A percentile compares a stretch with the other conserved stretches of the same genome.
Evolutionary conservation across 1,284 basidiomycete genomes (phyloP).

Genomic region (Leccinum huronense): DNA sequence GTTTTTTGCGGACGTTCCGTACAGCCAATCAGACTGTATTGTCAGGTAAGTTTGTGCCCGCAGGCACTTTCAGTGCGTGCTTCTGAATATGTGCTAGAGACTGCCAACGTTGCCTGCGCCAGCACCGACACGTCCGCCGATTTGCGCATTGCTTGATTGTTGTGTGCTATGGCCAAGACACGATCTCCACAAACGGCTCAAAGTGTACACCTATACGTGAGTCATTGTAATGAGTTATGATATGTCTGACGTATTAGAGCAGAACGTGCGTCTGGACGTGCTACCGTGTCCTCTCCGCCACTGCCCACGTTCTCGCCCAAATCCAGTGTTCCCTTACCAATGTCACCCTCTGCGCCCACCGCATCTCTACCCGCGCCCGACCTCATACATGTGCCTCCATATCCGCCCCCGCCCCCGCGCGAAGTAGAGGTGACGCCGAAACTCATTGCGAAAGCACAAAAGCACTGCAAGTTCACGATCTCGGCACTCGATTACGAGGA

Average conservation of each 20-base stretch:
- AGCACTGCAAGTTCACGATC: conserved; percentile 88
- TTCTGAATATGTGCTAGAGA: conserved; percentile 37
- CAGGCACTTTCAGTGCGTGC: not conserved
- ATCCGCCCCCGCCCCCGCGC: conserved; percentile 33
- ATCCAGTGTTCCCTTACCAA: conserved; percentile 15
- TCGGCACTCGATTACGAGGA: conserved; percentile 93
- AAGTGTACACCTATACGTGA: conserved; percentile 55
- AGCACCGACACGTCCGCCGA: conserved; percentile 40
- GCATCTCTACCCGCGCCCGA: conserved; percentile 11
- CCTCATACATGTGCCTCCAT: conserved; percentile 15
- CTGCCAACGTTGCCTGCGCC: conserved; percentile 49
- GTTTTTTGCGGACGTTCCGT: conserved; percentile 42
- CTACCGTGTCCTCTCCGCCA: conserved; percentile 44
- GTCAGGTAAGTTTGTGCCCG: conserved; percentile 46
- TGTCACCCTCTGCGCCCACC: conserved; percentile 6
- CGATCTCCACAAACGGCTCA: conserved; percentile 60
- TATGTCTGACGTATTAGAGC: conserved; percentile 6
- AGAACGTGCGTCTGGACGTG: conserved; percentile 57
- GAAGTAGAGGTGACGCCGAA: conserved; percentile 59
- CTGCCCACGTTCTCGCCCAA: conserved; percentile 19
- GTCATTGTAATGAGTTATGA: conserved; percentile 21
- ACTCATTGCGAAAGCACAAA: conserved; percentile 74
- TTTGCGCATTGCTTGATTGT: conserved; percentile 61
- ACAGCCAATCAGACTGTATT: conserved; percentile 51
- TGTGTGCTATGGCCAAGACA: conserved; percentile 68